Evolutionary conservation across 2,329 filamentous ascomycete species (phyloP), one percentile per base, ranked within the genome.

Genomic region (Apiospora saccharicola): DNA sequence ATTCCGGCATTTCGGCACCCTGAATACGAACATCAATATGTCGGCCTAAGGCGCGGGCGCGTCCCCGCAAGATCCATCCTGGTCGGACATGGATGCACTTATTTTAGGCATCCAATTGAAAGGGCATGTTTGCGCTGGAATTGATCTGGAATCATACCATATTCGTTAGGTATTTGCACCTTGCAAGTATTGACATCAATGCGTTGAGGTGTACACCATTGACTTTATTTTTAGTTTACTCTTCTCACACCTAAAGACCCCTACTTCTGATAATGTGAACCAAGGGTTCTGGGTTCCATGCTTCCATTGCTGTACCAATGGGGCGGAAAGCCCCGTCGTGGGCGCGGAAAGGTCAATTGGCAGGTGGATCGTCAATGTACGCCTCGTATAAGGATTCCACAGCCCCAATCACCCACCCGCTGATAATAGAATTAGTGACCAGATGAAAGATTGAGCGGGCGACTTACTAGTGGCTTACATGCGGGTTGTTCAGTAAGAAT

Each of bases 341-440:
- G 8, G n/a, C 53, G 16, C 53, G 19, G 34, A 61, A 37, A 30
- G 14, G 10, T 10, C 37, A 41, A 41, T 41, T 41, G 37, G 13
- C 53, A 3, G 19, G 53, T 61, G 53, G 53, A 61, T 37, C 53
- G 22, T 37, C 16, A 34, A 37, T 61, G 53, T 61, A 37, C 19
- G 53, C 53, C 53, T 61, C 53, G 53, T 61, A 61, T 61, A 22
- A 10, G 30, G 30, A 30, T 34, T 34, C 53, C 53, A 61, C 53
- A 37, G 53, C 53, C 53, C 53, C 53, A 61, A 37, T 61, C 53
- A 61, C 30, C 53, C 53, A 61, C 30, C 53, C 12, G 53, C 53
- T 34, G 53, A 61, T 37, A 34, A 34, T 61, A 22, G 53, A 37
- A 19, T 57, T 19, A 61, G 10, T 10, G 22, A 10, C 16, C 53